Base-by-base conservation (phyloP, 106 monocot species). In the Dendrobium officinale region DNA sequence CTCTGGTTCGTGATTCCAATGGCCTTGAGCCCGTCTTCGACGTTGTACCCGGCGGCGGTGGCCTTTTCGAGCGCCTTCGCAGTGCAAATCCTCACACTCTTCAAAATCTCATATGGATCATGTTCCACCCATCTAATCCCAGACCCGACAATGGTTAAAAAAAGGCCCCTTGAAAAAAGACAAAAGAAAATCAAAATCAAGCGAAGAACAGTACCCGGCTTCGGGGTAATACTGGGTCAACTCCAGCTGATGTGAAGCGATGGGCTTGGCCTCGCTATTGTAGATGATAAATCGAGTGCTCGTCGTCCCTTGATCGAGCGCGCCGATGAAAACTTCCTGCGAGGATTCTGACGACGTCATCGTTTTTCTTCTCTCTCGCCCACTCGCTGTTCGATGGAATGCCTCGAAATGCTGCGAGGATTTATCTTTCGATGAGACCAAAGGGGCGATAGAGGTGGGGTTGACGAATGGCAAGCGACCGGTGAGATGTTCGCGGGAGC, bases 181-280 rank as follows among this genome's bases (percentile, higher is more conserved):
- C 19, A 51, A 54, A 70, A 73, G 58, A 77, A 29, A 33, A 29
- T 6, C 19, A 82, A 59, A 80, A 59, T 70, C 33, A n/a, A 75
- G 11, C 42, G 16, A 41, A 13, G 37, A 77, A 24, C 8, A 27
- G 19, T 67, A 95, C 95, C 95, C 95, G 45, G 91, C 92, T 72
- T 92, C 95, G 9, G 95, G 95, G 58, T 92, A 95, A 82, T 81
- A 86, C 89, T 95, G 95, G 67, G 89, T 91, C 91, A 95, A 92
- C 87, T 95, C 91, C 55, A 92, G 81, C 72, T 92, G 95, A 85
- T 95, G 95, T 6, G 92, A 92, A 47, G 87, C 92, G 80, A 95
- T 78, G 44, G 87, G 68, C 40, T 77, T 86, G 67, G 84, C 85
- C 4, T 91, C 19, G 19, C 83, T 80, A 56, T 92, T 87, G 85